These are phyloP conservation scores for Immersiella caudata DNA, from an alignment of 495 filamentous ascomycete species.

Conservation along the genomic window DNA sequence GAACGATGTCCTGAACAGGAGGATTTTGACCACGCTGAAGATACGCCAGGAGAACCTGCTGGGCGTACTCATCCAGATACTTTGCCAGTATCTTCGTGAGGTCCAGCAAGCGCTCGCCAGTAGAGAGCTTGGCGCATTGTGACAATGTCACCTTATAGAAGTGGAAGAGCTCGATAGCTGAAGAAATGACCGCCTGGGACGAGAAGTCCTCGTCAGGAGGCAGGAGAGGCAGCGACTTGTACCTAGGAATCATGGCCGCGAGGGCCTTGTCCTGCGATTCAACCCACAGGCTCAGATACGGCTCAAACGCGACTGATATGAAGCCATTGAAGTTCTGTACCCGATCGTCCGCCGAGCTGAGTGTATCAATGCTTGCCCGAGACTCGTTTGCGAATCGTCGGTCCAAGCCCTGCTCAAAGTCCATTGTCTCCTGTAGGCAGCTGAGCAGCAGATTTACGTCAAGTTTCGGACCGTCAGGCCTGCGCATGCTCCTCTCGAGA, in stretches of 20 bases:
- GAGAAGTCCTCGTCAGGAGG: constrained; percentile 90
- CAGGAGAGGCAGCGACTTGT: constrained; percentile 79
- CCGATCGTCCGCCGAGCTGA: constrained; percentile 78
- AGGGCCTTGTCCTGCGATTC: constrained; percentile 93
- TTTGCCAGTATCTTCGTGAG: constrained; percentile 84
- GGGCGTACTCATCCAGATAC: constrained; percentile 93
- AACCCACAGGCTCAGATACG: constrained; percentile 95
- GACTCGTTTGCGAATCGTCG: constrained; percentile 75
- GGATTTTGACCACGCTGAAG: constrained; percentile 67
- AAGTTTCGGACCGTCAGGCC: constrained; percentile 74
- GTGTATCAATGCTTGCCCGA: constrained; percentile 87
- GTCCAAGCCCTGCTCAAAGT: constrained; percentile 94
- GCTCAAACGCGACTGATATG: constrained; percentile 96
- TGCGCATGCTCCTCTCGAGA: constrained; percentile 79
- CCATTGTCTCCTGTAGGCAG: constrained; percentile 93
- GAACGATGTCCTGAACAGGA: constrained; percentile 73
- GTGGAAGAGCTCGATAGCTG: constrained; percentile 94
- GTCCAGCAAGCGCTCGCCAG: constrained; percentile 82
- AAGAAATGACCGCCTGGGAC: constrained; percentile 83
- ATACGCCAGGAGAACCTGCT: constrained; percentile 84
- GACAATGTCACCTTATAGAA: constrained; percentile 90
- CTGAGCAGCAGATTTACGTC: constrained; percentile 91
- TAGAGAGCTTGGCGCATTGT: constrained; percentile 95
- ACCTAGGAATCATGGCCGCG: constrained; percentile 82
- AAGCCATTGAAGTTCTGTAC: constrained; percentile 81